phyloP scores from a whole-genome alignment of 179 eudicot genomes.

The Pouteria campechiana region DNA sequence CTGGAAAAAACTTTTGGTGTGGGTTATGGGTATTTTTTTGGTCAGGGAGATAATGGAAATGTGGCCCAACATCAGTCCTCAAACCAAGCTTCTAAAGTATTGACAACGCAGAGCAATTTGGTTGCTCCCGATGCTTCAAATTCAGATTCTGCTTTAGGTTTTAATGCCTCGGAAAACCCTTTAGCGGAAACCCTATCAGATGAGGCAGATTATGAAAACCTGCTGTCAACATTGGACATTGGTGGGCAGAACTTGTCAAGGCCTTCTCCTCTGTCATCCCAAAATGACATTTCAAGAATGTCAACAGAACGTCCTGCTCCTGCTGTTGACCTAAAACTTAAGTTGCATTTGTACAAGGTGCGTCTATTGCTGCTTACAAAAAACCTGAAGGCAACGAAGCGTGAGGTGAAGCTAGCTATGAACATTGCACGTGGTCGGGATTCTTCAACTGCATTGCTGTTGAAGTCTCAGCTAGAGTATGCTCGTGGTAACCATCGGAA shows the following conservation, averaged over 20 bases:
- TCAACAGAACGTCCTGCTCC: conserved; percentile 49
- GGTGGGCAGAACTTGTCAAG: conserved; percentile 51
- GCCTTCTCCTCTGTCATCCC: conserved; percentile 31
- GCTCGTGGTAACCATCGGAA: conserved; percentile 76
- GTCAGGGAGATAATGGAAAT: conserved; percentile 60
- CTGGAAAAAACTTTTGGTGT: conserved; percentile 65
- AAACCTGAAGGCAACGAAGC: conserved; percentile 88
- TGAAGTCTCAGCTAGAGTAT: conserved; percentile 93
- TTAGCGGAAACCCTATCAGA: conserved; percentile 78
- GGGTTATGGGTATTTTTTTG: conserved; percentile 29
- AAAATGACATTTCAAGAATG: conserved; percentile 36
- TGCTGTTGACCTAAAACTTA: conserved; percentile 54
- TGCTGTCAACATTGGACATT: conserved; percentile 62
- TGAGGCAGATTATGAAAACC: conserved; percentile 71
- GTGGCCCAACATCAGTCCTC: conserved; percentile 42
- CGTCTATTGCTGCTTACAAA: conserved; percentile 59
- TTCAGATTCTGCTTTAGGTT: conserved; percentile 31
- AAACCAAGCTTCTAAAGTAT: conserved; percentile 37
- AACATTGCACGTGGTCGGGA: conserved; percentile 74
- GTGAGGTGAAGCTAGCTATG: conserved; percentile 83
- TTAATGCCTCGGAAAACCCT: conserved; percentile 42
- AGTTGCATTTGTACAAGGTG: conserved; percentile 75
- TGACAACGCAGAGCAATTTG: conserved; percentile 42
- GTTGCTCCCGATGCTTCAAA: conserved; percentile 40
- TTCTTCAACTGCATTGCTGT: conserved; percentile 66